Percentiles rank a stretch among this genome's conserved stretches.
Evolutionary conservation across 805 yeast genomes (phyloP).

Genomic region (Lachancea sp.): DNA sequence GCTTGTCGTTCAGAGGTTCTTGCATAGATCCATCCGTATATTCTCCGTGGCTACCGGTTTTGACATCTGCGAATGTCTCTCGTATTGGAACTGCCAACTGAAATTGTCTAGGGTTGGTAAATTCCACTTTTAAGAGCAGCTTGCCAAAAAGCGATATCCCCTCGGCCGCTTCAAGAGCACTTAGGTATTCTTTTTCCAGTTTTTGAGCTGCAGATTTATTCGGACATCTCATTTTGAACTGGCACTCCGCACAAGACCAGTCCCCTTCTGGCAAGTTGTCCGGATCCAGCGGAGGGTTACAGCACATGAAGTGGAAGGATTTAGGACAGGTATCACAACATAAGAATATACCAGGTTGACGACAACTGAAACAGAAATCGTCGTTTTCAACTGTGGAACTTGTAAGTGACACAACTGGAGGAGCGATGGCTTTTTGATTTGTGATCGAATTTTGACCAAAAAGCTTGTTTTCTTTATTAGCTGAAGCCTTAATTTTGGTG

Average conservation of each 20-base stretch:
- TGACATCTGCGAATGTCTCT: slow-evolving; percentile 67
- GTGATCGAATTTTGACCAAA: slow-evolving; percentile 37
- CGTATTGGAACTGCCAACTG: slow-evolving; percentile 62
- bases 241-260: slow-evolving; percentile 85
- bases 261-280: slow-evolving; percentile 72
- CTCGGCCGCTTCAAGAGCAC: slow-evolving; percentile 7
- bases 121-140: slow-evolving; percentile 51
- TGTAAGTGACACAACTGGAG: slow-evolving; percentile 26
- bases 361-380: slow-evolving; percentile 88
- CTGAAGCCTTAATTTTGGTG: slow-evolving; percentile 18
- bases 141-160: slow-evolving; percentile 41
- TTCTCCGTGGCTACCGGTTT: slow-evolving; percentile 61
- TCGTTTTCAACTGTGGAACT: slow-evolving; percentile 48
- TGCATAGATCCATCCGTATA: slow-evolving; percentile 55
- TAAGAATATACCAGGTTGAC: slow-evolving; percentile 78
- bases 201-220: slow-evolving; percentile 18
- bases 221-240: slow-evolving; percentile 35
- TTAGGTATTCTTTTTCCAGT: slow-evolving; percentile 19
- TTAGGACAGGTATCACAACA: slow-evolving; percentile 93
- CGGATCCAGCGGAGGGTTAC: slow-evolving; percentile 83
- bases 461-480: slow-evolving; percentile 33
- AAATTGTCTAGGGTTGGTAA: slow-evolving; percentile 60
- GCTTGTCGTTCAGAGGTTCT: slow-evolving; percentile 35
- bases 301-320: slow-evolving; percentile 86
- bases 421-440: slow-evolving; percentile 19